Conservation (phyloP, 768 basidiomycete genomes). For the Daedalea quercina region DNA sequence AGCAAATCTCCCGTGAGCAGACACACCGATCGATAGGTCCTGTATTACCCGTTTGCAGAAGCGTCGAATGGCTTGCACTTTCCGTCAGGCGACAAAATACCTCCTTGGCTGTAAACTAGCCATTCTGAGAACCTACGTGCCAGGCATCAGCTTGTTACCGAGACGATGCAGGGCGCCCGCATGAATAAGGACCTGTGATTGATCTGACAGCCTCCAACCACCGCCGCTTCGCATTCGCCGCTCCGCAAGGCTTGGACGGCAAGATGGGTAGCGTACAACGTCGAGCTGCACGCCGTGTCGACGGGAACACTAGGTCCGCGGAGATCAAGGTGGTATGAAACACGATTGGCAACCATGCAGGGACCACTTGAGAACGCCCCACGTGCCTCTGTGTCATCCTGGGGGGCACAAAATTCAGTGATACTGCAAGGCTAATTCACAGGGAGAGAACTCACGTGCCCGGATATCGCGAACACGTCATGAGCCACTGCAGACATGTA, state of each 20-base stretch:
- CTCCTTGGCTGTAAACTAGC: conserved; percentile 31
- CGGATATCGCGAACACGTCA: conserved; percentile 20
- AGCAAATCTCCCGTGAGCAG: conserved; percentile 6
- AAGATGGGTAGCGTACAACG: conserved; percentile 40
- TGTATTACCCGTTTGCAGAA: conserved; percentile 32
- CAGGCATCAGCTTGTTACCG: not conserved
- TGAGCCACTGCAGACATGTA: conserved; percentile 30
- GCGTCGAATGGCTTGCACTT: conserved; percentile 40
- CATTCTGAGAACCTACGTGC: conserved; percentile 30
- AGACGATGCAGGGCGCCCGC: not conserved
- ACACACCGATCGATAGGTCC: conserved; percentile 17
- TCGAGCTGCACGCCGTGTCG: conserved; percentile 48
- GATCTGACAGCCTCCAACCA: conserved; percentile 38
- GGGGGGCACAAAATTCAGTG: not conserved
- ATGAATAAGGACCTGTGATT: conserved; percentile 28
- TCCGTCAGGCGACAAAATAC: conserved; percentile 34
- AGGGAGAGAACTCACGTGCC: conserved; percentile 17
- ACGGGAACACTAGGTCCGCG: conserved; percentile 43
- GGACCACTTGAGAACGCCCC: conserved; percentile 30
- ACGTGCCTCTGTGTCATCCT: conserved; percentile 29
- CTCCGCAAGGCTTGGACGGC: conserved; percentile 36
- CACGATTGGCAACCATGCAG: conserved; percentile 32
- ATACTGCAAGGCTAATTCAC: not conserved
- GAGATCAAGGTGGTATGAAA: conserved; percentile 36
- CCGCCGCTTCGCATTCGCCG: conserved; percentile 42